Evolutionary conservation across 164 flowering plant genomes (phyloP).

Genomic region (Akebia trifoliata): DNA sequence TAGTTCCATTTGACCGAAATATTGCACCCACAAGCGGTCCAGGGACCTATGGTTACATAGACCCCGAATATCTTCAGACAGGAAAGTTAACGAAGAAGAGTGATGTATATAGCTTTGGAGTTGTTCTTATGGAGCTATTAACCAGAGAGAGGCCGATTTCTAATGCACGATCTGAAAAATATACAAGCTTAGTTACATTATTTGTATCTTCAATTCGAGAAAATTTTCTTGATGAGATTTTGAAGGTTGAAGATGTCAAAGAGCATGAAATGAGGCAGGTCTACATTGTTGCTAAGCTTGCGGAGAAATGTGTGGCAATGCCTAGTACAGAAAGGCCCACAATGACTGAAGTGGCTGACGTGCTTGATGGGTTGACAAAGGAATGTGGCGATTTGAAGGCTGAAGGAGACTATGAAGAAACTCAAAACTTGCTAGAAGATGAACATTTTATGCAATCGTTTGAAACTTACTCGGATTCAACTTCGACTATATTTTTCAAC

Average conservation of each 20-base stretch:
- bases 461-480: too few species aligned
- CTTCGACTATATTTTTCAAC: too few species aligned
- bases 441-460: too few species aligned
- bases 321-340: neutral
- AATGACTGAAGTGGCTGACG: conserved; percentile 5
- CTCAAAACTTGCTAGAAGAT: neutral
- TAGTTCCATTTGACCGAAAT: neutral
- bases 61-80: neutral
- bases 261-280: neutral
- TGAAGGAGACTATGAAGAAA: neutral
- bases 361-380: neutral
- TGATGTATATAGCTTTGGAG: conserved; percentile 4
- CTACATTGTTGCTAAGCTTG: neutral
- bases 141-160: neutral
- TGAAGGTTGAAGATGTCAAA: neutral
- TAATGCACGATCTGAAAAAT: neutral
- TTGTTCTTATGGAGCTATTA: conserved; percentile 6
- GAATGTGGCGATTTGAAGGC: too few species aligned
- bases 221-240: neutral
- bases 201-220: neutral
- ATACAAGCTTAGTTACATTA: neutral
- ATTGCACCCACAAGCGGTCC: neutral
- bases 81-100: neutral
- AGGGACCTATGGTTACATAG: conserved; percentile 1
- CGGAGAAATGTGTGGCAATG: neutral